Evolutionary conservation across 805 yeast genomes (phyloP).

Genomic region (Candida jianshihensis): DNA sequence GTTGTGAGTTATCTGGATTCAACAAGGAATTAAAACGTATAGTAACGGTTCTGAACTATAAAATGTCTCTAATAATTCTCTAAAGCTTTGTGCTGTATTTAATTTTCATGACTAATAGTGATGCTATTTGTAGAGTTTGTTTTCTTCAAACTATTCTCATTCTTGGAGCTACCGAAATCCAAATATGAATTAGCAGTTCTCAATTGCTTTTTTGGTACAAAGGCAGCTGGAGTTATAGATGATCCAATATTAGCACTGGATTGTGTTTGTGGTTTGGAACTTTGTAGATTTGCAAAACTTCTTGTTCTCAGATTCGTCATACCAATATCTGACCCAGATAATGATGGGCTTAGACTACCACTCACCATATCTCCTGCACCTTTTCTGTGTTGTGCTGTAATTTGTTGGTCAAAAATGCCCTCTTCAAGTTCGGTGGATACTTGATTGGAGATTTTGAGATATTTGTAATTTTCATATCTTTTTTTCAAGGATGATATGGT

Average conservation of each 20-base stretch:
- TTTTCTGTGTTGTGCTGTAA: not conserved
- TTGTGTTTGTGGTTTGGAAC: not conserved
- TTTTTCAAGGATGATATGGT: conserved; percentile 9
- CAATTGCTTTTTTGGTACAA: conserved; percentile 11
- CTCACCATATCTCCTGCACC: conserved; percentile 11
- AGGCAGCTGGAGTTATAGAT: too few species aligned
- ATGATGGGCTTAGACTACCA: conserved; percentile 18
- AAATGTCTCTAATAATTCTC: too few species aligned
- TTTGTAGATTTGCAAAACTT: conserved; percentile 16
- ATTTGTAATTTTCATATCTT: conserved; percentile 14
- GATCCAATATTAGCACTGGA: too few species aligned
- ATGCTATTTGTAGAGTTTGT: not conserved
- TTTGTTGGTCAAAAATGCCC: conserved; percentile 12
- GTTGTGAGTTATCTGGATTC: too few species aligned
- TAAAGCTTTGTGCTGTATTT: not conserved
- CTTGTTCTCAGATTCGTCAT: conserved; percentile 19
- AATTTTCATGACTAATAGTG: not conserved
- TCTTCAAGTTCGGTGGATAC: conserved; percentile 16
- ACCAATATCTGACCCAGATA: conserved; percentile 8
- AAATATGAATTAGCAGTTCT: conserved; percentile 13
- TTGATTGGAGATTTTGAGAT: conserved; percentile 14
- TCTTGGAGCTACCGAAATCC: conserved; percentile 17
- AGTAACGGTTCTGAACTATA: too few species aligned
- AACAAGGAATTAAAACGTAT: too few species aligned
- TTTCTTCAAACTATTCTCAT: conserved; percentile 3